Evolutionary conservation across 306 rosid species (phyloP).

Genomic region (Arachis hypogaea): DNA sequence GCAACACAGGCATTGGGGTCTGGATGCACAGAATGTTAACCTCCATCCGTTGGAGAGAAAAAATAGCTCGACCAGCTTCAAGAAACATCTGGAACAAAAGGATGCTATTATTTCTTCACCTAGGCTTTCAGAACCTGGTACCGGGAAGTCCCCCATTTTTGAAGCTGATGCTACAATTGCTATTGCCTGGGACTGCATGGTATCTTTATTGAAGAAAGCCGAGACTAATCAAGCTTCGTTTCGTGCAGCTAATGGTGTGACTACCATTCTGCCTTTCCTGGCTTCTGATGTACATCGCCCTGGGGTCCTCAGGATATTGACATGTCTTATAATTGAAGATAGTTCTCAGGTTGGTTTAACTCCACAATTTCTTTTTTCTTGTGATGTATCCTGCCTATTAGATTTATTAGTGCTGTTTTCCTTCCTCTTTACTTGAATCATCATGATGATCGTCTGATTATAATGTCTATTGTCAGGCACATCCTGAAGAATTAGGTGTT

Average conservation of each 20-base stretch:
- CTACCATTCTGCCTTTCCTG: slow-evolving; percentile 80
- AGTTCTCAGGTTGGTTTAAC: slow-evolving; percentile 68
- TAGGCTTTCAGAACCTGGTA: slow-evolving; percentile 73
- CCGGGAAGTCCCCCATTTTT: slow-evolving; percentile 89
- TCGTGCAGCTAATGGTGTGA: slow-evolving; percentile 82
- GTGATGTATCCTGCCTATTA: slow-evolving; percentile 30
- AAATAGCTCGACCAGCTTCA: slow-evolving; percentile 68
- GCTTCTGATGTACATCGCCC: slow-evolving; percentile 82
- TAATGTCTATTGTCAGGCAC: slow-evolving; percentile 64
- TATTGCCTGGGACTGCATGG: slow-evolving; percentile 98
- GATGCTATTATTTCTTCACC: slow-evolving; percentile 91
- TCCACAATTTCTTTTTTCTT: background rate
- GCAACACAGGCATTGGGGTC: slow-evolving; percentile 75
- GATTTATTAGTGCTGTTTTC: slow-evolving; percentile 14
- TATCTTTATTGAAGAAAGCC: slow-evolving; percentile 86
- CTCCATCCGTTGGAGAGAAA: slow-evolving; percentile 60
- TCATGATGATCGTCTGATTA: slow-evolving; percentile 33
- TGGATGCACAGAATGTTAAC: slow-evolving; percentile 62
- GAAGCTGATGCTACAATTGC: slow-evolving; percentile 73
- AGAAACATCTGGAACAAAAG: slow-evolving; percentile 74
- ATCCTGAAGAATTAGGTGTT: slow-evolving; percentile 89
- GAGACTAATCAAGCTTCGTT: slow-evolving; percentile 88
- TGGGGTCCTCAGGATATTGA: slow-evolving; percentile 88
- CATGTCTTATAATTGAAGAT: slow-evolving; percentile 93
- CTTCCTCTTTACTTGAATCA: slow-evolving; percentile 37